Evolutionary conservation across 371 early-diverging fungal genomes (phyloP).

Genomic region (Choanephora cucurbitarum): DNA sequence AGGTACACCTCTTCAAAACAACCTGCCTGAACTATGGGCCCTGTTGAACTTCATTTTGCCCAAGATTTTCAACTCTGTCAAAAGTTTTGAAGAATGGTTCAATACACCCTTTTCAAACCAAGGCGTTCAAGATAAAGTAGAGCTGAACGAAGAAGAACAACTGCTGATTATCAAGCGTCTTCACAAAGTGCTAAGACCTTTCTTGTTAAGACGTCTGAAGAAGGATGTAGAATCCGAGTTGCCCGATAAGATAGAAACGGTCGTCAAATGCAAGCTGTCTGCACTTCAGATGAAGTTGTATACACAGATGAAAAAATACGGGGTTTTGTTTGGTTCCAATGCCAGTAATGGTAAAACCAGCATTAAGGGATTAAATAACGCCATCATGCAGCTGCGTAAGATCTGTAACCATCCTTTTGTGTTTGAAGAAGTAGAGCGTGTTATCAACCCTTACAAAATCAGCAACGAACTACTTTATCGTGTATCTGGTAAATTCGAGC

Average conservation of each 20-base stretch:
- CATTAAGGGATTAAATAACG: slow-evolving; percentile 90
- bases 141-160: slow-evolving; percentile 96
- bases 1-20: slow-evolving; percentile 99
- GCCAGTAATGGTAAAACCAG: slow-evolving; percentile 60
- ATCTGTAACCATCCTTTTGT: slow-evolving; percentile 99
- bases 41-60: slow-evolving; percentile 98
- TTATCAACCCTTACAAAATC: slow-evolving; percentile 64
- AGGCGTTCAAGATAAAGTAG: slow-evolving; percentile 85
- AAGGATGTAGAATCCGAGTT: slow-evolving; percentile 99
- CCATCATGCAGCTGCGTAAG: slow-evolving; percentile 98
- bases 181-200: slow-evolving; percentile 95
- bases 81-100: slow-evolving; percentile 99
- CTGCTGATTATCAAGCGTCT: slow-evolving; percentile 96
- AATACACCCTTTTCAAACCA: slow-evolving; percentile 90
- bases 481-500: slow-evolving; percentile 96
- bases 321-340: slow-evolving; percentile 60
- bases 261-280: slow-evolving; percentile 94
- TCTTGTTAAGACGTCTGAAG: slow-evolving; percentile 97
- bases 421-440: slow-evolving; percentile 92
- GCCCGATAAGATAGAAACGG: slow-evolving; percentile 98
- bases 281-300: slow-evolving; percentile 81
- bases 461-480: slow-evolving; percentile 71
- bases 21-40: slow-evolving; percentile 99
- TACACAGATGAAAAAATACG: slow-evolving; percentile 74
- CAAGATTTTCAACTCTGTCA: slow-evolving; percentile 92